Percentiles rank a stretch among this genome's conserved stretches.
Evolutionary conservation across 108 stramenopile genomes (phyloP).

Genomic region (Cylindrotheca closterium): DNA sequence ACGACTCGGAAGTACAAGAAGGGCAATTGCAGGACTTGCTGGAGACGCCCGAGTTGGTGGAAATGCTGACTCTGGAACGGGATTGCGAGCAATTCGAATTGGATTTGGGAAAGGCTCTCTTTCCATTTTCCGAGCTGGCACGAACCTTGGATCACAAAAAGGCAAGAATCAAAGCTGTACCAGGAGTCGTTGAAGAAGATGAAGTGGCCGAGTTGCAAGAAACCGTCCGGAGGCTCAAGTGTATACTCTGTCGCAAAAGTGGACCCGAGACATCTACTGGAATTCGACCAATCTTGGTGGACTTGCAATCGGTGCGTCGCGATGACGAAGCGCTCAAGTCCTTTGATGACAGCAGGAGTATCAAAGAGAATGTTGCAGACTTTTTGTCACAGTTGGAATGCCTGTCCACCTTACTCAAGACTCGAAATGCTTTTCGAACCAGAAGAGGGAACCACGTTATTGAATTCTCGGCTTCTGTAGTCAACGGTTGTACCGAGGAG

Average conservation of each 20-base stretch:
- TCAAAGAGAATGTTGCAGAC: constrained; percentile 18
- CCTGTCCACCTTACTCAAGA: constrained; percentile 14
- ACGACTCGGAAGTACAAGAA: constrained; percentile 2
- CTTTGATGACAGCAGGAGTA: not conserved
- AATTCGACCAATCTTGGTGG: constrained; percentile 82
- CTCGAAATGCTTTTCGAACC: constrained; percentile 13
- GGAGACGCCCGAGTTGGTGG: constrained; percentile 68
- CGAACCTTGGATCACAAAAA: constrained; percentile 57
- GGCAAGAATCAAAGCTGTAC: constrained; percentile 50
- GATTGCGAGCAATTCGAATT: constrained; percentile 67
- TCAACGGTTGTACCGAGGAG: constrained; percentile 43
- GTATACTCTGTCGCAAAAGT: constrained; percentile 60
- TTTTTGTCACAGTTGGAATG: constrained; percentile 16
- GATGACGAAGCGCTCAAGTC: constrained; percentile 38
- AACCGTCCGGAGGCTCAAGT: constrained; percentile 70
- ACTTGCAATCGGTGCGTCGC: constrained; percentile 76
- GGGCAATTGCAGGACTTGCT: constrained; percentile 36
- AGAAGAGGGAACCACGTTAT: not conserved
- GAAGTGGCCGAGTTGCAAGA: constrained; percentile 55
- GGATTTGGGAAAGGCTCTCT: constrained; percentile 65
- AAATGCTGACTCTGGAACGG: constrained; percentile 70
- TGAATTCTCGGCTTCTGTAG: constrained; percentile 29
- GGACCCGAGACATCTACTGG: constrained; percentile 72
- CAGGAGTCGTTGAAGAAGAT: constrained; percentile 44
- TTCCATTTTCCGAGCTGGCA: constrained; percentile 77